These are phyloP conservation scores for Papiliotrema fonsecae DNA, from an alignment of 1,284 basidiomycete genomes.

Conservation along the genomic window DNA sequence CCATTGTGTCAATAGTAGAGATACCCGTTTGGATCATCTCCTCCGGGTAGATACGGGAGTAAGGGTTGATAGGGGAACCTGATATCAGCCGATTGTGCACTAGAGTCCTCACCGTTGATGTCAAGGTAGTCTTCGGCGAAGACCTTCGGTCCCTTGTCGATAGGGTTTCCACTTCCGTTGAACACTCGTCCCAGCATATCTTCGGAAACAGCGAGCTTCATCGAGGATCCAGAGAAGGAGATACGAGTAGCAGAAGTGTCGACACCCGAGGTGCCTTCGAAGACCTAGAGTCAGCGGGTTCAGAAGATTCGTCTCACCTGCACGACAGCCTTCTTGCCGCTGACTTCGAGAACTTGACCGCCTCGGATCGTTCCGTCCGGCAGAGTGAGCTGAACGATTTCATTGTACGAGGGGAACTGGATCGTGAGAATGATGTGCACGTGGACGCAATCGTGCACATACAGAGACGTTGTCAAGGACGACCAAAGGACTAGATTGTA, in stretches of 20 bases:
- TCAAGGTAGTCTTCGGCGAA: constrained; percentile 99
- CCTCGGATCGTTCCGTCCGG: constrained; percentile 94
- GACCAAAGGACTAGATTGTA: constrained; percentile 69
- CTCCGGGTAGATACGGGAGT: constrained; percentile 98
- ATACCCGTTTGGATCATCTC: constrained; percentile 99
- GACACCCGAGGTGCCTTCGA: constrained; percentile 96
- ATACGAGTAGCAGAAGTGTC: constrained; percentile 92
- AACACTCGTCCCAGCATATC: constrained; percentile 99
- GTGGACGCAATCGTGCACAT: constrained; percentile 17
- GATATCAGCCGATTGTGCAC: constrained; percentile 11
- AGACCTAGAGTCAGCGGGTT: constrained; percentile 55
- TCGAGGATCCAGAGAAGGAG: constrained; percentile 95
- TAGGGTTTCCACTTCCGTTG: constrained; percentile 96
- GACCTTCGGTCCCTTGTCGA: constrained; percentile 97
- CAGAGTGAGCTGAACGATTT: constrained; percentile 93
- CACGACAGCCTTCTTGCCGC: constrained; percentile 98
- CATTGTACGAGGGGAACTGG: constrained; percentile 98
- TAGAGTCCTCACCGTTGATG: constrained; percentile 74
- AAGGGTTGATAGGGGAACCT: constrained; percentile 99
- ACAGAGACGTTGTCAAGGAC: constrained; percentile 99
- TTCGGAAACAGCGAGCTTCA: constrained; percentile 99
- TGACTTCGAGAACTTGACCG: constrained; percentile 96
- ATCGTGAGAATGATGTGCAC: neutral
- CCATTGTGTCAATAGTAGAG: constrained; percentile 96
- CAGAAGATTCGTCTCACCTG: constrained; percentile 51